Base-by-base conservation (phyloP, 108 stramenopile species). In the Phaeodactylum tricornutum region DNA sequence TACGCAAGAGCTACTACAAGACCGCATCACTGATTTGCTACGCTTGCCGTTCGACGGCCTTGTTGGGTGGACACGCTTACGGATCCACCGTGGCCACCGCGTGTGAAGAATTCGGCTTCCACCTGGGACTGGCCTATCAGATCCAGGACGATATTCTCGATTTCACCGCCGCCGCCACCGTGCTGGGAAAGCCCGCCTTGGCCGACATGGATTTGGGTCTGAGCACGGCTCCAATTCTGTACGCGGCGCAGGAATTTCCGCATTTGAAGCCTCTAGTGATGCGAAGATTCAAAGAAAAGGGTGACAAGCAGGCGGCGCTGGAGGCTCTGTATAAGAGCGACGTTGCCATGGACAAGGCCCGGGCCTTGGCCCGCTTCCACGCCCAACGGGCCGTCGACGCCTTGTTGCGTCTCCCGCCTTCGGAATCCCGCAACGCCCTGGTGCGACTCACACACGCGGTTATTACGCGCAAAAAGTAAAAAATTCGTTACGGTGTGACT, bases 71-170 rank as follows among this genome's bases (percentile, higher is more conserved):
- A 0, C 87, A 93, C 57, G 80, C 68, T 0, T 91, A 88, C 41
- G 84, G 75, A 1, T 79, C 79, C 22, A 80, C 77, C 16, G 79
- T 82, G 35, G 81, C 94, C 0, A 81, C 77, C 5, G 93, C 92
- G 0, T 94, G 92, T 42, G 96, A 97, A 75, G 91, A 97, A 66
- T 95, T 93, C 61, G 96, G 96, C 1, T 97, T 91, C 59, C 96
- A 97, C 68, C 62, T 97, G 69, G 96, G 96, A 19, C 74, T 97
- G 24, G 96, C 96, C 5, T 97, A 85, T 66, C 96, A 97, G 55
- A 91, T 97, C 42, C 86, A 95, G 55, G 96, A 97, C 63, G 96
- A 97, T 52, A 93, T 97, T 36, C 67, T 97, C 19, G 96, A 97
- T 62, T 92, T 95, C 41, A 90, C 92, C 7, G 86, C 87, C 15